Conservation (phyloP, 495 filamentous ascomycete genomes). For the Cairneyella variabilis region DNA sequence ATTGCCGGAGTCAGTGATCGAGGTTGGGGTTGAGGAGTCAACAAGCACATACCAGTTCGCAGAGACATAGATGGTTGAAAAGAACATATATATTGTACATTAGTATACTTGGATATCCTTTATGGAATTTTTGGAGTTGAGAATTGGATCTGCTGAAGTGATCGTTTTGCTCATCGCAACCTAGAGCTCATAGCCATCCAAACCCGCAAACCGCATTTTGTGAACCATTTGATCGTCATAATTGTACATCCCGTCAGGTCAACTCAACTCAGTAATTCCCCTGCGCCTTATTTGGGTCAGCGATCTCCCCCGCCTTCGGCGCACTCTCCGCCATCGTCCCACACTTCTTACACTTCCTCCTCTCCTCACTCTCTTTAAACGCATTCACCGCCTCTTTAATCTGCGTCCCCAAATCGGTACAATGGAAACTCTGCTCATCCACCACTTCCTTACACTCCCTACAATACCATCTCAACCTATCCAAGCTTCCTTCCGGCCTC, state of each 20-base stretch:
- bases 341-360: constrained; percentile 74
- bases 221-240: no score
- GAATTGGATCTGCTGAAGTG: no score
- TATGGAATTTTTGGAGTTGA: not conserved
- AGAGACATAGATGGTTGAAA: constrained; percentile 48
- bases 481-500: constrained; percentile 62
- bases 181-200: no score
- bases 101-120: not conserved
- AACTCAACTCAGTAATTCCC: no score
- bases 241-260: no score
- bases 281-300: constrained; percentile 50
- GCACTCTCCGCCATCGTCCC: constrained; percentile 62
- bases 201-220: no score
- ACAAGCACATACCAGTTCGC: constrained; percentile 50
- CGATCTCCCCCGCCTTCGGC: constrained; percentile 44
- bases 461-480: constrained; percentile 92
- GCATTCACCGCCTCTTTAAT: constrained; percentile 88
- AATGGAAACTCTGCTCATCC: constrained; percentile 83
- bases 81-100: constrained; percentile 16
- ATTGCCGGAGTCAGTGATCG: constrained; percentile 79
- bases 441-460: constrained; percentile 66
- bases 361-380: constrained; percentile 68
- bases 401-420: constrained; percentile 91
- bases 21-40: constrained; percentile 74
- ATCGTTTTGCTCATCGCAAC: no score